phyloP scores from a whole-genome alignment of 495 filamentous ascomycete species.

The Hypomontagnella submonticulosa region DNA sequence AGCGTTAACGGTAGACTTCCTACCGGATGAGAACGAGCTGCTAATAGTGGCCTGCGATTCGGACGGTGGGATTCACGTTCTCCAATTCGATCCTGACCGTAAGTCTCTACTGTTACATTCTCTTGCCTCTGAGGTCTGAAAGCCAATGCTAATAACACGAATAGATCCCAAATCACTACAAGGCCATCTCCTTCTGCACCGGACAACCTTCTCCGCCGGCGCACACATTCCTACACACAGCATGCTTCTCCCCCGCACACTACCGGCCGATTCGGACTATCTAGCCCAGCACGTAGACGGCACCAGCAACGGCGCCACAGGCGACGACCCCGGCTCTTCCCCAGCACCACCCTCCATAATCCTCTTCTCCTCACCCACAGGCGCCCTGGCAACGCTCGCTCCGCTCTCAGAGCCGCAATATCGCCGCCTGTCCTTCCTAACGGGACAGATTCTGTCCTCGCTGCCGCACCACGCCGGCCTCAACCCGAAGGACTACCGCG shows the following conservation, averaged over 20 bases:
- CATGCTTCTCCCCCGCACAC: constrained; percentile 76
- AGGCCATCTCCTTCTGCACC: constrained; percentile 85
- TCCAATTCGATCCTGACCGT: constrained; percentile 95
- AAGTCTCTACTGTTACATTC: constrained; percentile 41
- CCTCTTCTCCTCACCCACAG: constrained; percentile 77
- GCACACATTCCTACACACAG: constrained; percentile 79
- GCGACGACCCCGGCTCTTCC: constrained; percentile 25
- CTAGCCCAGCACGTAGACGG: constrained; percentile 51
- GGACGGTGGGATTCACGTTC: constrained; percentile 83
- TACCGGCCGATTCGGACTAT: constrained; percentile 52
- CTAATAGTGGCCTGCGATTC: constrained; percentile 85
- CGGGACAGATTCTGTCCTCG: constrained; percentile 78
- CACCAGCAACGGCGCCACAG: constrained; percentile 41
- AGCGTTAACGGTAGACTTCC: constrained; percentile 84
- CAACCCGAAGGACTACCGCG: constrained; percentile 82
- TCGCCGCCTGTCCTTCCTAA: constrained; percentile 82
- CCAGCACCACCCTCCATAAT: constrained; percentile 66
- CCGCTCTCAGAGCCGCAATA: constrained; percentile 83
- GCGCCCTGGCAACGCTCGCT: constrained; percentile 78
- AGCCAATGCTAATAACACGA: constrained; percentile 39
- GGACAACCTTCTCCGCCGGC: constrained; percentile 82
- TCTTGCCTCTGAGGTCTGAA: not conserved
- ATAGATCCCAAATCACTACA: constrained; percentile 92
- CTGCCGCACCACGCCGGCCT: constrained; percentile 81
- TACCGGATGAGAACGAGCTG: constrained; percentile 85